phyloP scores from a whole-genome alignment of 192 early-diverging fungal genomes.

The Coemansia aciculifera region DNA sequence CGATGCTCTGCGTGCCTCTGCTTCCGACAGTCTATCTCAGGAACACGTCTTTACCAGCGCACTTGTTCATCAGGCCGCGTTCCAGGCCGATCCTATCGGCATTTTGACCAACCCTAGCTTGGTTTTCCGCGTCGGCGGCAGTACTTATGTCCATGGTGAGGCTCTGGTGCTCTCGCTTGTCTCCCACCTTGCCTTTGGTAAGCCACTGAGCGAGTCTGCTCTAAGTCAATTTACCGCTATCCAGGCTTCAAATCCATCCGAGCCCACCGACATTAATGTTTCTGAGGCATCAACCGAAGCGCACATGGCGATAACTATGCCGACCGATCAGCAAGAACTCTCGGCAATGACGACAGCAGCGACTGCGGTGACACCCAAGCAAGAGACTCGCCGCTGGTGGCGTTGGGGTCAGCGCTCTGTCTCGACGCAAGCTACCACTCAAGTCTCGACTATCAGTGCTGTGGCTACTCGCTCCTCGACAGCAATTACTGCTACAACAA shows the following conservation, averaged over 20 bases:
- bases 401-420: constrained; percentile 33
- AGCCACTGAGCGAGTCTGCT: constrained; percentile 6
- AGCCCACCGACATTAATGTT: neutral
- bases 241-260: neutral
- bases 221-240: neutral
- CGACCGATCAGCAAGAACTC: neutral
- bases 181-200: constrained; percentile 43
- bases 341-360: neutral
- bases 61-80: constrained; percentile 14
- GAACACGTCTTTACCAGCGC: constrained; percentile 17
- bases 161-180: constrained; percentile 37
- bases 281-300: neutral
- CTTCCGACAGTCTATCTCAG: constrained; percentile 7
- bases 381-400: constrained; percentile 42
- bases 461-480: neutral
- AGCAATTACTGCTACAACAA: neutral
- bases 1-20: constrained; percentile 19
- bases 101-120: constrained; percentile 30
- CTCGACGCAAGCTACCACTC: constrained; percentile 9
- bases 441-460: constrained; percentile 2
- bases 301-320: neutral
- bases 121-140: constrained; percentile 20
- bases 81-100: constrained; percentile 18
- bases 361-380: constrained; percentile 10
- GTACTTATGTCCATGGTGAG: constrained; percentile 34